Evolutionary conservation across 768 basidiomycete genomes (phyloP), one percentile per base, ranked within the genome.

Genomic region (Coprinopsis cinerea): DNA sequence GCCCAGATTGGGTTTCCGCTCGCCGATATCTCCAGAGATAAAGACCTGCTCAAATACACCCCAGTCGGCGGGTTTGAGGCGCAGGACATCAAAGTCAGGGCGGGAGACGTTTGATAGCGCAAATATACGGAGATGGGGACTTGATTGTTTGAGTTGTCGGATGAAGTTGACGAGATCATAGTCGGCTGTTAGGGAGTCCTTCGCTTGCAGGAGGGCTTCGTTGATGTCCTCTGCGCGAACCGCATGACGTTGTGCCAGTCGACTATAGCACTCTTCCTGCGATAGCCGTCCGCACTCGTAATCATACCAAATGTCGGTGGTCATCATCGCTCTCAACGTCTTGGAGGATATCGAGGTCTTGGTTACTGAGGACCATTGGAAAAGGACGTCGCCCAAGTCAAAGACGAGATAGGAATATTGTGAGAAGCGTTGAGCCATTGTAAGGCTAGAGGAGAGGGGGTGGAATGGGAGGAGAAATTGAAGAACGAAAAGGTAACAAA

Each of bases 51-150:
- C 73, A 44, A 76, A 77, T 18, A 78, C 64, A 0, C 63, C 62
- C 74, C 75, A 81, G 49, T 77, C 73, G 9, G 68, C 75, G 3
- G 68, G 61, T 28, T 70, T 77, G 17, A 63, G 67, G 36, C 63
- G 70, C 13, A 80, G 66, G 3, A 73, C 67, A 30, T 66, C 66
- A 56, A 72, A 78, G 54, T 81, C 79, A 6, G 76, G 76, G 0
- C 64, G 56, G 15, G 79, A 78, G 18, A 82, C 80, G 60, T 82
- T 82, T 24, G 77, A 79, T 74, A 80, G 77, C 26, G 78, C 79
- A 44, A 73, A 78, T 26, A 81, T 68, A 14, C 60, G 66, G 1
- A 78, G 59, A 4, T 59, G 48, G n/a, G 60, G 63, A 11, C 62
- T 49, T 1, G 67, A 65, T 48, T 56, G 51, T 52, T 75, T 75